Evolutionary conservation across 2,329 filamentous ascomycete species (phyloP), one percentile per base, ranked within the genome.

Genomic region (Colletotrichum spaethianum): DNA sequence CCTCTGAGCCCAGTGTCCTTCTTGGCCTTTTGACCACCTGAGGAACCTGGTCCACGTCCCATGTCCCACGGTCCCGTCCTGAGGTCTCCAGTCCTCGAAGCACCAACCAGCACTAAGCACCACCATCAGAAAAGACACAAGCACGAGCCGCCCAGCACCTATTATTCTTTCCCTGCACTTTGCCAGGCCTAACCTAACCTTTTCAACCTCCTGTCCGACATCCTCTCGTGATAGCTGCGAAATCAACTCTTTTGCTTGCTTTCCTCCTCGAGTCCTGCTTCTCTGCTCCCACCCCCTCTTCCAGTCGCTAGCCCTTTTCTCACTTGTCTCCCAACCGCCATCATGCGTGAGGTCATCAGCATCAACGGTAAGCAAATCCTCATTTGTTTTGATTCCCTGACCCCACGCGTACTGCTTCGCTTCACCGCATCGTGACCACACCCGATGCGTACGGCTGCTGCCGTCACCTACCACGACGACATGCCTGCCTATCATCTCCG

Each of bases 341-440:
- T 85, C 84, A 98, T 98, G 96, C 95, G 96, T 93, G 96, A 98
- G 92, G 95, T 98, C 85, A 98, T 98, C 86, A 96, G 93, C 88
- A 93, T 98, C 91, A 98, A 98, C 91, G 95, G 96, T 98, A 91
- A 82, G 93, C 81, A 78, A 72, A 23, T 66, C 63, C 69, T 76
- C 75, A 75, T 76, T 64, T 72, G 65, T 72, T 72, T 78, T 77
- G 72, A 73, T 76, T 74, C 77, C 78, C 77, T 76, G 78, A 77
- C 76, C 74, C 75, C 78, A 80, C 83, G 81, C 79, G 81, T 82
- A 79, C 76, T 76, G 76, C 78, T 79, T 86, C 82, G 77, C 79
- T 79, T 86, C 82, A 86, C 85, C 84, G 84, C 84, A 85, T 82
- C 78, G 76, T 79, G 72, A 72, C 72, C 76, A 61, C 76, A 61